Evolutionary conservation across 306 rosid genomes (phyloP).

Genomic region (Cucumis melo): DNA sequence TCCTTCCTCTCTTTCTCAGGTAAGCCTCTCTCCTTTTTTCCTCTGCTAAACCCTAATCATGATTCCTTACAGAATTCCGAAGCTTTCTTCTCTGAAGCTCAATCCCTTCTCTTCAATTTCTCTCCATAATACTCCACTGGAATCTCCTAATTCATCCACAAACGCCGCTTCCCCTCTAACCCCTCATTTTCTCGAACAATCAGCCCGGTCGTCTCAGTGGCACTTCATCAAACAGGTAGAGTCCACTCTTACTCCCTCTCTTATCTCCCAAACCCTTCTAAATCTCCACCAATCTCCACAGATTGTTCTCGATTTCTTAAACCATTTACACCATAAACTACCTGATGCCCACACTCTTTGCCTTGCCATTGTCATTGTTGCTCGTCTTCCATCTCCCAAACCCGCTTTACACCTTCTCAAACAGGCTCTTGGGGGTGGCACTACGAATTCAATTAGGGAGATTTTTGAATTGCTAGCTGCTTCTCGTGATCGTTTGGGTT

Average conservation of each 20-base stretch:
- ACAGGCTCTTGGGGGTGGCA: conserved; percentile 17
- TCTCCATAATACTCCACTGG: conserved; percentile 2
- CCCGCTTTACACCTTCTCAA: conserved; percentile 33
- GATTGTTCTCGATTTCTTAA: conserved; percentile 27
- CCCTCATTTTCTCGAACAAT: conserved; percentile 14
- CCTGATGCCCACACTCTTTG: conserved; percentile 30
- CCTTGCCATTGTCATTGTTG: conserved; percentile 42
- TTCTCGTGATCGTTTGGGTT: conserved; percentile 20
- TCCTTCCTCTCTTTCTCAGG: background rate
- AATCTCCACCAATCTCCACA: conserved; percentile 36
- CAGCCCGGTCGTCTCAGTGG: conserved; percentile 64
- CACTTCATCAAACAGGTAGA: conserved; percentile 58
- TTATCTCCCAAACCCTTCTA: conserved; percentile 30
- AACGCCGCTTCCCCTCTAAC: conserved; percentile 16
- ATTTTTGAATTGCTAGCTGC: conserved; percentile 26
- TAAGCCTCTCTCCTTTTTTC: background rate
- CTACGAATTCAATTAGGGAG: conserved; percentile 3
- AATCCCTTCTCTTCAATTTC: conserved; percentile 10
- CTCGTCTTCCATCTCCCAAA: conserved; percentile 44
- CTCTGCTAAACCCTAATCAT: background rate
- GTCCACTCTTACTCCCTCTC: conserved; percentile 29
- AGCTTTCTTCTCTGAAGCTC: background rate
- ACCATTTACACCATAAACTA: conserved; percentile 20
- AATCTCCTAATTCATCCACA: conserved; percentile 8
- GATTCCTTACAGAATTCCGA: background rate